A percentile compares a stretch with the other conserved stretches of the same genome.
phyloP scores from a whole-genome alignment of 257 asterid species.

The Phtheirospermum japonicum region DNA sequence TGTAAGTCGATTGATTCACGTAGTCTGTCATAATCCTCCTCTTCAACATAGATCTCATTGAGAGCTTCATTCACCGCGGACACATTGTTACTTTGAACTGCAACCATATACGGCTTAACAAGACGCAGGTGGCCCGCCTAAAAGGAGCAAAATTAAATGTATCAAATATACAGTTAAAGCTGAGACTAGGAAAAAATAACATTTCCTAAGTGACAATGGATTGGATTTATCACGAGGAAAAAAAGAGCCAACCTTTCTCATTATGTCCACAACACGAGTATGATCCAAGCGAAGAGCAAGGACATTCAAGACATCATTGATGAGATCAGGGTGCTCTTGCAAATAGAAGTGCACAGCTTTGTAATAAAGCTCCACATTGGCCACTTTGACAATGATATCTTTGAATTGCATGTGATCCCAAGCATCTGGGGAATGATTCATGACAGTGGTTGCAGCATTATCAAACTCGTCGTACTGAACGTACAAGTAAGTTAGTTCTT shows the following conservation, averaged over 20 bases:
- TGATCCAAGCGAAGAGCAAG: conserved; percentile 96
- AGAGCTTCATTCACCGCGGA: conserved; percentile 94
- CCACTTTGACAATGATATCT: conserved; percentile 93
- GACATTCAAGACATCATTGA: conserved; percentile 84
- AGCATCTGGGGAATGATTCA: conserved; percentile 99
- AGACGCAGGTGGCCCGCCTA: conserved; percentile 93
- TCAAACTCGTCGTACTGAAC: conserved; percentile 96
- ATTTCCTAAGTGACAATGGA: background rate
- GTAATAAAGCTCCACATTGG: conserved; percentile 97
- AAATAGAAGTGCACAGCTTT: conserved; percentile 99
- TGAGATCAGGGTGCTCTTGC: conserved; percentile 96
- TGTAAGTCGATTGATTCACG: conserved; percentile 88
- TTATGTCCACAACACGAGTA: conserved; percentile 90
- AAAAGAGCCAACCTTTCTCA: conserved; percentile 62
- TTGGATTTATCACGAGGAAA: conserved; percentile 1
- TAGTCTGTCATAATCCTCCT: conserved; percentile 87
- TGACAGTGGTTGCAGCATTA: conserved; percentile 98
- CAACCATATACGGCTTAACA: conserved; percentile 92
- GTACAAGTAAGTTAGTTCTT: conserved; percentile 88
- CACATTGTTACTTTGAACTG: conserved; percentile 91
- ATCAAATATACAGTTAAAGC: conserved; percentile 15
- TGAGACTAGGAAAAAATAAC: conserved; percentile 5
- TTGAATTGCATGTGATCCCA: conserved; percentile 99
- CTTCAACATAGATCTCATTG: conserved; percentile 88
- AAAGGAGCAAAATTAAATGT: conserved; percentile 24